These are phyloP conservation scores for Zygosaccharomyces siamensis DNA, from an alignment of 805 yeast genomes.

Conservation along the genomic window DNA sequence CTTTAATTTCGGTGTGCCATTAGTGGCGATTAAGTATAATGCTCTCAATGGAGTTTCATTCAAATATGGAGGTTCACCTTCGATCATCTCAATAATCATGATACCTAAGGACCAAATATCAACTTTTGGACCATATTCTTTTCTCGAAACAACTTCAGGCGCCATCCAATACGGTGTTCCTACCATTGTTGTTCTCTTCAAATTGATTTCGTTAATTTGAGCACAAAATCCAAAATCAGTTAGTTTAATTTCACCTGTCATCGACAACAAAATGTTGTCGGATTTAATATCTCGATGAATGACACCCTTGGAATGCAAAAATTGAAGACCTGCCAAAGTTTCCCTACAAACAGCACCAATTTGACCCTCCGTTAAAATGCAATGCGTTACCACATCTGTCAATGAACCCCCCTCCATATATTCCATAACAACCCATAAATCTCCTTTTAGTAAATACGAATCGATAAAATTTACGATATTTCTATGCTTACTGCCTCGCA, in stretches of 20 bases:
- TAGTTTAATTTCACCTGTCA: slow-evolving; percentile 83
- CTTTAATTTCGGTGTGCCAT: slow-evolving; percentile 91
- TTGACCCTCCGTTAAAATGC: slow-evolving; percentile 85
- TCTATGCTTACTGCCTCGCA: slow-evolving; percentile 85
- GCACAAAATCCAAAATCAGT: slow-evolving; percentile 98
- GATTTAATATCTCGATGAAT: slow-evolving; percentile 96
- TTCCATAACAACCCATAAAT: slow-evolving; percentile 97
- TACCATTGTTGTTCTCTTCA: slow-evolving; percentile 95
- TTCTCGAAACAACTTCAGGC: slow-evolving; percentile 93
- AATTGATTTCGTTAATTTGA: slow-evolving; percentile 71
- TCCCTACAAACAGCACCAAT: slow-evolving; percentile 94
- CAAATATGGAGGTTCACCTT: slow-evolving; percentile 97
- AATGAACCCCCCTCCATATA: slow-evolving; percentile 98
- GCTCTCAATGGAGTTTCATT: slow-evolving; percentile 96
- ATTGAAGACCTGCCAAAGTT: slow-evolving; percentile 78
- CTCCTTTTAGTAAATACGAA: slow-evolving; percentile 69
- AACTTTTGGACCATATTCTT: slow-evolving; percentile 94
- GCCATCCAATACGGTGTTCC: slow-evolving; percentile 99
- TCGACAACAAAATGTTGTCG: slow-evolving; percentile 79
- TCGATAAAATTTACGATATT: slow-evolving; percentile 94
- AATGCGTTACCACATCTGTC: slow-evolving; percentile 90
- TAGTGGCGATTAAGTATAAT: slow-evolving; percentile 87
- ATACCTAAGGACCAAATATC: slow-evolving; percentile 98
- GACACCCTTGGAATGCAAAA: slow-evolving; percentile 86
- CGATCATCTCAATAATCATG: slow-evolving; percentile 98